Evolutionary conservation across 1,139 yeast genomes (phyloP).

Genomic region (Pichia cactophila): DNA sequence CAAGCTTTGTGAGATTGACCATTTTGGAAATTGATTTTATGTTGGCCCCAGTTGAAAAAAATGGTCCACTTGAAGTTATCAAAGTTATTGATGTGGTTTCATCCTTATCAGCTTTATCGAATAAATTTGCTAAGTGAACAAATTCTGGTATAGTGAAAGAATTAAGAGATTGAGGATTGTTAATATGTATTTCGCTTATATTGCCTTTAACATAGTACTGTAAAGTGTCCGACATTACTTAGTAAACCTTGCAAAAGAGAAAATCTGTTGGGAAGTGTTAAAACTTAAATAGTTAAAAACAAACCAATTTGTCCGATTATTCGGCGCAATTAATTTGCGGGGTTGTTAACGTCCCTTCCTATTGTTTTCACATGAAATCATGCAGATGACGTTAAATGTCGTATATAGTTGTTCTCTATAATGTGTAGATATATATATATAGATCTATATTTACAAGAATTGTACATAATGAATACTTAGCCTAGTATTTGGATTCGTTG

Average conservation of each 20-base stretch:
- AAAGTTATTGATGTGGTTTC: constrained; percentile 59
- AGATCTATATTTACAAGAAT: not conserved
- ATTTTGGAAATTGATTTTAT: constrained; percentile 35
- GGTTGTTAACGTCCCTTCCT: not conserved
- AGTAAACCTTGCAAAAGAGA: not conserved
- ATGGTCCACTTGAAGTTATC: constrained; percentile 65
- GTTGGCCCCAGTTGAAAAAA: constrained; percentile 84
- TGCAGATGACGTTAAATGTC: no score
- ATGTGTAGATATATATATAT: no score
- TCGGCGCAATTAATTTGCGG: not conserved
- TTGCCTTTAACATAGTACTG: constrained; percentile 22
- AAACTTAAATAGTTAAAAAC: no score
- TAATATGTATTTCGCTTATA: constrained; percentile 60
- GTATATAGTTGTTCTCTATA: not conserved
- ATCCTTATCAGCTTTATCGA: constrained; percentile 63
- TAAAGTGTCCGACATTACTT: constrained; percentile 8
- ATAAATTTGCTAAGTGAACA: constrained; percentile 48
- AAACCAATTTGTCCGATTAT: not conserved
- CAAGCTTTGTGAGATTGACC: constrained; percentile 16
- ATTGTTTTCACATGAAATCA: no score
- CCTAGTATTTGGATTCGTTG: constrained; percentile 10
- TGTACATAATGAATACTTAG: not conserved
- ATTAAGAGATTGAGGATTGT: constrained; percentile 55
- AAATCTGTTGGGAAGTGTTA: not conserved
- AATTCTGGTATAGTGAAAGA: constrained; percentile 67